A percentile compares a stretch with the other conserved stretches of the same genome.
Evolutionary conservation across 441 rosid genomes (phyloP).

Genomic region (Syzygium syzygioides): DNA sequence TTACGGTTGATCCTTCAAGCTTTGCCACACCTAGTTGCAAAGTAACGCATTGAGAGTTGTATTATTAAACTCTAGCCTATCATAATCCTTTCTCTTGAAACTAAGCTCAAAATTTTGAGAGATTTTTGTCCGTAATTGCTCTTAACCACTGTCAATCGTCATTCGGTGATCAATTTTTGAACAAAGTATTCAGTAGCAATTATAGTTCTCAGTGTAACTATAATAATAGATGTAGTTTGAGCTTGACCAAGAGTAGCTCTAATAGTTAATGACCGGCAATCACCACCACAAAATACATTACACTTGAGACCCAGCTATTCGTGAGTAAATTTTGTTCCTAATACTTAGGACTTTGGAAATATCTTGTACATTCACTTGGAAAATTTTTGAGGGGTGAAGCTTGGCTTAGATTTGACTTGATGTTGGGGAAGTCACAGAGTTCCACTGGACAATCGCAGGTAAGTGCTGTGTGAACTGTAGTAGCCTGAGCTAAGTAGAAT

Average conservation of each 20-base stretch:
- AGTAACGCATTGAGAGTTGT: neutral
- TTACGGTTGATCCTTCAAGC: neutral
- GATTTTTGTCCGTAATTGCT: neutral
- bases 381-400: neutral
- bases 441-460: neutral
- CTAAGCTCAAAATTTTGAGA: neutral
- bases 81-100: neutral
- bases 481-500: neutral
- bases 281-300: neutral
- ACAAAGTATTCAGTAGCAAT: neutral
- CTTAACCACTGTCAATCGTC: neutral
- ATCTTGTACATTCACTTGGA: neutral
- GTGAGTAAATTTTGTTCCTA: neutral
- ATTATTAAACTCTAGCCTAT: neutral
- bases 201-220: neutral
- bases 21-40: neutral
- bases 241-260: neutral
- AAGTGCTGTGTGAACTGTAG: neutral
- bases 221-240: neutral
- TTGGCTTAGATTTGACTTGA: neutral
- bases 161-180: neutral
- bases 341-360: neutral
- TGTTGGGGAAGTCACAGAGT: neutral
- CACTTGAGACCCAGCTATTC: neutral
- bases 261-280: neutral